Base-by-base conservation (phyloP, 2,329 filamentous ascomycete genomes). In the Dothideomycetes sp. region DNA sequence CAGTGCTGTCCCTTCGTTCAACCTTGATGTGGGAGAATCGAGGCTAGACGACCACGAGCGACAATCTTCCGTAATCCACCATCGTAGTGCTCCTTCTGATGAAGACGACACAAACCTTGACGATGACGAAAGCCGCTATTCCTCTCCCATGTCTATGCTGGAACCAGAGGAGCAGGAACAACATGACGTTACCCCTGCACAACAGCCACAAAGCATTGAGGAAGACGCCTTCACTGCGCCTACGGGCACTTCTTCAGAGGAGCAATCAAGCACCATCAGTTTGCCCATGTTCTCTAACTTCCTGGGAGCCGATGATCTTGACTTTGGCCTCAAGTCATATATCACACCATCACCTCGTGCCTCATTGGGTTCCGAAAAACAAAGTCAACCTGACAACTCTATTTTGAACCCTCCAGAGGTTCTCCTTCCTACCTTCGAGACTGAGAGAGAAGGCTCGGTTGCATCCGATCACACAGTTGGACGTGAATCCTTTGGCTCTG, bases 1-100 rank as follows among this genome's bases (percentile, higher is more conserved):
- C 32, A 83, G 83, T 51, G 70, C 71, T 7, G 78, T 84, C 42
- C 71, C 80, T 7, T 80, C 37, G 10, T 35, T 45, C 28, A 39
- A 43, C 15, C 45, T 38, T 10, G 45, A 51, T n/a, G 45, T 45
- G 13, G 53, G 50, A 11, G 36, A 42, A 7, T 68, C 70, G 27
- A 57, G 62, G 42, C 56, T 59, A 43, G 64, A 59, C 15, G 60
- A 68, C 41, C 53, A 58, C 33, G 56, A 57, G 16, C 60, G 61
- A 24, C 65, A 73, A 43, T 67, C 71, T 24, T 71, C 67, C 10
- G 71, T 74, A 18, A 73, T 79, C 46, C 72, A 73, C 43, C 78
- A 79, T 53, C 54, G 61, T 7, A 50, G 65, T 4, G 46, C 52
- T 22, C 78, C 78, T 52, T 55, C 61, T 4, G 50, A 65, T 4